A percentile compares a stretch with the other conserved stretches of the same genome.
Conservation (phyloP, 148 eudicot genomes). For the Mesembryanthemum crystallinum region DNA sequence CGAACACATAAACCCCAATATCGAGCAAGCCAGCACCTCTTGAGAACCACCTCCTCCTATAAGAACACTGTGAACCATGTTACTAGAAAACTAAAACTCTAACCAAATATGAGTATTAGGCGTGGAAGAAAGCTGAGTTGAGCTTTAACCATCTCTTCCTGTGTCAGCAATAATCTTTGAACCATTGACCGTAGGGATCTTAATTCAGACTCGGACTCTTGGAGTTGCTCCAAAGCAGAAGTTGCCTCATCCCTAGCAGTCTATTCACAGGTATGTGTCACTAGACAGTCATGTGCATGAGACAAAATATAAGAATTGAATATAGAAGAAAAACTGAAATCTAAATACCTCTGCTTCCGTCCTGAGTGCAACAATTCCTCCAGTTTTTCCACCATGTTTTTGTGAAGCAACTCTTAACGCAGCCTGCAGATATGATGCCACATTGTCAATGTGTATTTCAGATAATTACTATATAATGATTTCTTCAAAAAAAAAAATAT, state of each 20-base stretch:
- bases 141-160: slow-evolving; percentile 76
- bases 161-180: slow-evolving; percentile 72
- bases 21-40: slow-evolving; percentile 97
- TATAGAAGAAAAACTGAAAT: background rate
- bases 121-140: slow-evolving; percentile 15
- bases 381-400: slow-evolving; percentile 57
- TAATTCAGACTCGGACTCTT: slow-evolving; percentile 52
- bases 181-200: slow-evolving; percentile 57
- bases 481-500: background rate
- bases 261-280: slow-evolving; percentile 34
- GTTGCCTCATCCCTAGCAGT: slow-evolving; percentile 66
- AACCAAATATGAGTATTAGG: slow-evolving; percentile 17
- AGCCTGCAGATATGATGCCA: slow-evolving; percentile 47
- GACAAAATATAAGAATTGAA: background rate
- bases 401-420: slow-evolving; percentile 76
- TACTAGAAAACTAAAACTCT: slow-evolving; percentile 19
- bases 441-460: background rate
- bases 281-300: slow-evolving; percentile 6
- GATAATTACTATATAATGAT: background rate
- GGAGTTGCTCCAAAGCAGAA: slow-evolving; percentile 59
- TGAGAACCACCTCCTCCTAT: slow-evolving; percentile 95
- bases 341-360: slow-evolving; percentile 71
- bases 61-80: slow-evolving; percentile 37
- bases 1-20: slow-evolving; percentile 74
- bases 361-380: slow-evolving; percentile 53